phyloP scores from a whole-genome alignment of 1,139 yeast genomes.

The Kazachstania sp. region DNA sequence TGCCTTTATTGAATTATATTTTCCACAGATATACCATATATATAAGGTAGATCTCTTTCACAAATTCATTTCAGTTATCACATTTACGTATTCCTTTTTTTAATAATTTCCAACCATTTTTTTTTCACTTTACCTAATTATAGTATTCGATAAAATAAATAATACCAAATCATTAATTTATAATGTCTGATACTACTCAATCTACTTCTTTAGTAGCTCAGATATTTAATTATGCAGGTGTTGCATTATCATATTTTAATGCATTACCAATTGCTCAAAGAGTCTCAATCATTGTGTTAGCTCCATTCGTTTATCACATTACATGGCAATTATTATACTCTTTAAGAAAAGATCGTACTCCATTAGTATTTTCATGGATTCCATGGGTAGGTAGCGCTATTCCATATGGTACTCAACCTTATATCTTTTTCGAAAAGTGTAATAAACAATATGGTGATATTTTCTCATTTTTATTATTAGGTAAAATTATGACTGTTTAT shows the following conservation, averaged over 20 bases:
- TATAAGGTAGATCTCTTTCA: neutral
- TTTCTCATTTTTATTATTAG: constrained; percentile 79
- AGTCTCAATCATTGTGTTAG: constrained; percentile 19
- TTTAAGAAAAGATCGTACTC: constrained; percentile 70
- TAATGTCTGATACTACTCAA: constrained; percentile 7
- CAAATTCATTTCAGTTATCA: neutral
- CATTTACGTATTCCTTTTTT: neutral
- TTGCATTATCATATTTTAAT: constrained; percentile 17
- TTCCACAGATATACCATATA: neutral
- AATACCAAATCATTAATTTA: neutral
- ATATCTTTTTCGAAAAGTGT: constrained; percentile 73
- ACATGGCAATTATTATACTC: constrained; percentile 65
- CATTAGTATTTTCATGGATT: constrained; percentile 83
- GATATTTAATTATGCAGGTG: constrained; percentile 10
- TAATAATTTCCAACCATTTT: neutral
- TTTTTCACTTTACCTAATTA: neutral
- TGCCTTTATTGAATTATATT: neutral
- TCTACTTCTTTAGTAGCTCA: constrained; percentile 15
- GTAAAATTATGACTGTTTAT: constrained; percentile 90
- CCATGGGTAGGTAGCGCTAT: constrained; percentile 96
- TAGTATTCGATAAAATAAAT: neutral
- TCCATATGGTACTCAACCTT: constrained; percentile 85
- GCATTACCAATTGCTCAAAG: constrained; percentile 29
- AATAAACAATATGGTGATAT: constrained; percentile 83
- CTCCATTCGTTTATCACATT: constrained; percentile 49